Percentiles rank a stretch among this genome's conserved stretches.
phyloP scores from a whole-genome alignment of 768 basidiomycete genomes.

The Sutorius australiensis region DNA sequence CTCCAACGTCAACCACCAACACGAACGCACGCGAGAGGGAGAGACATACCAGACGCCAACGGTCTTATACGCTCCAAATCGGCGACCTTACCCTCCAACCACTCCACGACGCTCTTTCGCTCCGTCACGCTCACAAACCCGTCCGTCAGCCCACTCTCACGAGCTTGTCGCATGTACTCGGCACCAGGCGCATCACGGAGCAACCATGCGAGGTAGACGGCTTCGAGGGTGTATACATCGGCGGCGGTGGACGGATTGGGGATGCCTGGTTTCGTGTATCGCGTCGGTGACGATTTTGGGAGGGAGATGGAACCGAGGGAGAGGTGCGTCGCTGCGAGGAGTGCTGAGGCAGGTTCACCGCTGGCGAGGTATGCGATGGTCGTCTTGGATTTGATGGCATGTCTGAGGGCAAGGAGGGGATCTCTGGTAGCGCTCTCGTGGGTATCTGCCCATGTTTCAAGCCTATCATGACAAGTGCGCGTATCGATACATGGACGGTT shows the following conservation, averaged over 20 bases:
- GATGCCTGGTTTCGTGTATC: conserved; percentile 66
- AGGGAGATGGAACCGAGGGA: conserved; percentile 53
- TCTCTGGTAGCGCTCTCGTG: conserved; percentile 32
- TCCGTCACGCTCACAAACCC: conserved; percentile 87
- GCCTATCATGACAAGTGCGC: too few relatives aligned
- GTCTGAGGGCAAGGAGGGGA: conserved; percentile 53
- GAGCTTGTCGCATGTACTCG: conserved; percentile 85
- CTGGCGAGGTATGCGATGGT: conserved; percentile 45
- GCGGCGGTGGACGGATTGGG: conserved; percentile 22
- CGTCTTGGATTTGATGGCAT: conserved; percentile 55
- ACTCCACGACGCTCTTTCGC: conserved; percentile 81
- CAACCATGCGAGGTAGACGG: conserved; percentile 82
- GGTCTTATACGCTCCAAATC: conserved; percentile 28
- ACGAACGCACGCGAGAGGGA: too few relatives aligned
- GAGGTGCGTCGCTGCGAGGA: conserved; percentile 60
- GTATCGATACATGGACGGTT: not conserved
- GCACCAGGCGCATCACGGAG: conserved; percentile 68
- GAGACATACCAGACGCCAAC: conserved; percentile 18
- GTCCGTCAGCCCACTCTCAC: conserved; percentile 66
- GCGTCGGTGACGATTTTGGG: conserved; percentile 73
- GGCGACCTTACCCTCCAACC: conserved; percentile 58
- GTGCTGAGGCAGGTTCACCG: conserved; percentile 39
- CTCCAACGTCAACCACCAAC: not conserved
- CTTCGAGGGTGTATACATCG: conserved; percentile 76
- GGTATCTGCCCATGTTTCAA: too few relatives aligned